These are phyloP conservation scores for Juglanconis juglandina DNA, from an alignment of 2,329 filamentous ascomycete species.

Conservation along the genomic window DNA sequence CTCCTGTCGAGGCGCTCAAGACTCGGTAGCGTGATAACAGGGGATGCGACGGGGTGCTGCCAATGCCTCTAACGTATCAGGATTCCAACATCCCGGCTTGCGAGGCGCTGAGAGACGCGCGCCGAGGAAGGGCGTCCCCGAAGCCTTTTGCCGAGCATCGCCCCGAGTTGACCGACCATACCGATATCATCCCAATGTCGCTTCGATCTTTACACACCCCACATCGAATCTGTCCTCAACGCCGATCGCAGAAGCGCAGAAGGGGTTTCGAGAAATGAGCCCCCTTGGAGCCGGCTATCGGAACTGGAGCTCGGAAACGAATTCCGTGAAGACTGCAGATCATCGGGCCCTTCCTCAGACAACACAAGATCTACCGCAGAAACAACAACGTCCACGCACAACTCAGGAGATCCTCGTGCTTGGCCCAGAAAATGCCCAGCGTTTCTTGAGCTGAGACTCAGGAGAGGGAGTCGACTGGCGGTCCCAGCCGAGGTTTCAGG, in stretches of 20 bases:
- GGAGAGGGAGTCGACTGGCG: not conserved
- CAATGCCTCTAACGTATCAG: not conserved
- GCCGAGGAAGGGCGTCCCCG: not conserved
- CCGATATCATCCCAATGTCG: not conserved
- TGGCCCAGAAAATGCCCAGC: not conserved
- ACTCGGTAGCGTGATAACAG: not conserved
- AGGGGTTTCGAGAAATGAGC: too few relatives aligned
- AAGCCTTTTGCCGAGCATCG: not conserved
- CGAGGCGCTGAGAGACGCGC: not conserved
- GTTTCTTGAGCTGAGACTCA: not conserved
- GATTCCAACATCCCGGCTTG: not conserved
- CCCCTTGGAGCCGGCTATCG: too few relatives aligned
- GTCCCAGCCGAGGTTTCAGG: slow-evolving; percentile 5
- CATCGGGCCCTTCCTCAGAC: too few relatives aligned
- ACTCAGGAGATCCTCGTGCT: not conserved
- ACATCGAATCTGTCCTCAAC: too few relatives aligned
- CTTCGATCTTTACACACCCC: too few relatives aligned
- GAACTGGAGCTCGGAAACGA: too few relatives aligned
- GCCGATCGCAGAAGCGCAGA: too few relatives aligned
- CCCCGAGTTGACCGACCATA: too few relatives aligned
- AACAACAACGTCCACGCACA: not conserved
- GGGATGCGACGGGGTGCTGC: not conserved
- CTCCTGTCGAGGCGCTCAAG: not conserved
- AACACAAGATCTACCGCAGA: too few relatives aligned
- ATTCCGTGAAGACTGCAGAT: too few relatives aligned